Conservation (phyloP, 2,329 filamentous ascomycete genomes). For the Ophiostoma australiae region DNA sequence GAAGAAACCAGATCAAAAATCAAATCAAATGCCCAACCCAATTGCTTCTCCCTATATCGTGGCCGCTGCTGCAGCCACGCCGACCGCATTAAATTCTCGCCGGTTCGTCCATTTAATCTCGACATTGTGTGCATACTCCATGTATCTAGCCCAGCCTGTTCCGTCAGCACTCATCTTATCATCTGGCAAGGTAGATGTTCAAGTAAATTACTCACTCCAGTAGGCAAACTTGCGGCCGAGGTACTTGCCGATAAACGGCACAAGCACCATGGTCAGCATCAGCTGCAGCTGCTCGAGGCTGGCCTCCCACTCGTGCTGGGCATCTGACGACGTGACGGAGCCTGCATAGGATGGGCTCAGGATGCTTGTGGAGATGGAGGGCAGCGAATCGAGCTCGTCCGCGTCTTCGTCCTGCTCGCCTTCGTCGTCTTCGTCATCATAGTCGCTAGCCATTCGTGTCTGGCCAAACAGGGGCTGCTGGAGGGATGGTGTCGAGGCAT, state of each 20-base stretch:
- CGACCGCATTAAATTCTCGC: slow-evolving; percentile 57
- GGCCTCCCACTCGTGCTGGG: slow-evolving; percentile 91
- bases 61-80: slow-evolving; percentile 57
- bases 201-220: slow-evolving; percentile 64
- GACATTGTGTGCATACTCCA: slow-evolving; percentile 87
- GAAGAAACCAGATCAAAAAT: not conserved
- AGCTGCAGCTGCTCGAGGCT: slow-evolving; percentile 91
- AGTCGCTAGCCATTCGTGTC: not conserved
- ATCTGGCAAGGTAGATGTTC: not conserved
- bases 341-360: slow-evolving; percentile 31
- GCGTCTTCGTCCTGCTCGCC: slow-evolving; percentile 39
- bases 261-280: slow-evolving; percentile 86
- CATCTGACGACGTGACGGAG: slow-evolving; percentile 67
- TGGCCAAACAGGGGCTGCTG: slow-evolving; percentile 18
- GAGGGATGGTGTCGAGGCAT: slow-evolving; percentile 37
- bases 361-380: slow-evolving; percentile 53
- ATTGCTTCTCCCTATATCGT: slow-evolving; percentile 39
- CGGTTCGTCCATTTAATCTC: slow-evolving; percentile 64
- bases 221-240: slow-evolving; percentile 92
- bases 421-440: not conserved
- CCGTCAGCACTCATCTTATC: not conserved
- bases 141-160: slow-evolving; percentile 83
- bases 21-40: not conserved
- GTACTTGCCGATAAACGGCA: slow-evolving; percentile 92
- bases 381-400: slow-evolving; percentile 60